Conservation (phyloP, 306 rosid species). For the Gynostemma pentaphyllum region DNA sequence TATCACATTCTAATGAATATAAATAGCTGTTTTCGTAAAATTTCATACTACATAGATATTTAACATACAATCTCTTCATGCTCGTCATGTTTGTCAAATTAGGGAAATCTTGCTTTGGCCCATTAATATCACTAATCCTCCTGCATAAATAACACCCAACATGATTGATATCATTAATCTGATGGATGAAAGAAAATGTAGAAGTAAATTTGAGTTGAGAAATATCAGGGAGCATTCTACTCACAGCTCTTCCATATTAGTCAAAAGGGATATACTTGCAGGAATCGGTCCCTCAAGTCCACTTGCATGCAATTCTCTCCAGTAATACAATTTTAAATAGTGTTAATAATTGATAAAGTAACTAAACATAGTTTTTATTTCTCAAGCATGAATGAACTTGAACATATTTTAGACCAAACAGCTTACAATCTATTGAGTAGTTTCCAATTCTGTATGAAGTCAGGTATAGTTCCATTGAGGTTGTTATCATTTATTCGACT, state of each 20-base stretch:
- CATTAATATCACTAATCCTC: slow-evolving; percentile 59
- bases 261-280: slow-evolving; percentile 45
- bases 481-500: slow-evolving; percentile 72
- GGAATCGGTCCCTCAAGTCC: slow-evolving; percentile 90
- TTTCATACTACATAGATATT: slow-evolving; percentile 1
- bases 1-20: slow-evolving; percentile 6
- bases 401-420: slow-evolving; percentile 12
- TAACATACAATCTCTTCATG: slow-evolving; percentile 48
- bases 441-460: slow-evolving; percentile 62
- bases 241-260: slow-evolving; percentile 43
- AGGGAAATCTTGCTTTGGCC: slow-evolving; percentile 68
- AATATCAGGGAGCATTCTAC: slow-evolving; percentile 19
- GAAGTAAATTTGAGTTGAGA: neutral
- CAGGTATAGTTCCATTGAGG: slow-evolving; percentile 59
- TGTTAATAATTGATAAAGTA: neutral
- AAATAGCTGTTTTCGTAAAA: neutral
- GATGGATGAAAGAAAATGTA: neutral
- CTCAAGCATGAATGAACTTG: neutral
- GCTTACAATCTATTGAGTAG: slow-evolving; percentile 60
- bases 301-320: slow-evolving; percentile 75
- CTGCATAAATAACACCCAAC: slow-evolving; percentile 23
- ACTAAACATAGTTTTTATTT: neutral
- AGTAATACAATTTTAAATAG: slow-evolving; percentile 22
- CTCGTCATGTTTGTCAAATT: slow-evolving; percentile 28
- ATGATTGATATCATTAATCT: slow-evolving; percentile 3